Evolutionary conservation across 1,139 yeast species (phyloP), one percentile per base, ranked within the genome.

Genomic region (Debaryomyces udenii): DNA sequence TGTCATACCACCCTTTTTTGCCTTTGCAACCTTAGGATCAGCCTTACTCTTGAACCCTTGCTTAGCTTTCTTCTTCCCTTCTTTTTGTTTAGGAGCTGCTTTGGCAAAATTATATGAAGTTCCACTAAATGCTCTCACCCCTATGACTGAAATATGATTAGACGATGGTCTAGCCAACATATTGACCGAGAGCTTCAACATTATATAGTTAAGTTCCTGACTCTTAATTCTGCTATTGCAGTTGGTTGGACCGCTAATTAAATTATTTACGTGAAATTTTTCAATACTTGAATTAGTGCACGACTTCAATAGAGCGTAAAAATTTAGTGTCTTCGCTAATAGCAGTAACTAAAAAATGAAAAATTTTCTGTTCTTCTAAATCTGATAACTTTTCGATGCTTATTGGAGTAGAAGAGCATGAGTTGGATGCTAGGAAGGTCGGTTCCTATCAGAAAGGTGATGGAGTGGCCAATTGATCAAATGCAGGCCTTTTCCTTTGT

Each of bases 1-100:
- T 45, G 77, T 70, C 70, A 70, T 70, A 40, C 76, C 75, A 10
- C 70, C 64, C 47, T 68, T 70, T 49, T 65, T 70, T 31, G 56
- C 61, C 50, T 62, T 68, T 26, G 47, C 39, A 16, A 50, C 51
- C 20, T 39, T 42, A 4, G 40, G 32, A 27, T 44, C 53, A 37
- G 55, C 48, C 15, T 53, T 53, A 24, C 49, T 42, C 42, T 58
- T 63, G 40, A 51, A 59, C 23, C 64, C 66, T 40, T 58, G 60
- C 45, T 60, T 62, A 18, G 47, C 55, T 42, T 63, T 57, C 37
- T 55, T 54, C 42, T 63, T 63, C 20, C 67, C 68, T 18, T 56
- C 64, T 35, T 49, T 48, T 35, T 44, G 51, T 33, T 45, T 45
- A 9, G 51, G 48, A 4, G 54, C 53, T 11, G 52, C 52, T 31